phyloP scores from a whole-genome alignment of 495 filamentous ascomycete genomes.

The Aspergillus affinis region DNA sequence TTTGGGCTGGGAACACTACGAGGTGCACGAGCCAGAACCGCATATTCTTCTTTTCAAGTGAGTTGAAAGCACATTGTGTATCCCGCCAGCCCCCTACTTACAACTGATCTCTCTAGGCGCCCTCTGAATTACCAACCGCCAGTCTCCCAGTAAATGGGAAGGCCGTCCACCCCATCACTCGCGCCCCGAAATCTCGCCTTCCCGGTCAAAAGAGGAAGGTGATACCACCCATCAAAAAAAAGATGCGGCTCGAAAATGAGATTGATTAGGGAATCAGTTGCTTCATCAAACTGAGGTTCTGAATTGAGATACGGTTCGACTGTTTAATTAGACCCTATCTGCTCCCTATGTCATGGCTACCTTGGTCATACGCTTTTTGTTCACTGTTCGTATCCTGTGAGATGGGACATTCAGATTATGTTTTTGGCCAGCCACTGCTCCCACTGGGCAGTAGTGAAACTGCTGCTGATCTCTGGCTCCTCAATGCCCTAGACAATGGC shows the following conservation, averaged over 20 bases:
- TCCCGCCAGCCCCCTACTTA: constrained; percentile 2
- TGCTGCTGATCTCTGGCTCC: constrained; percentile 71
- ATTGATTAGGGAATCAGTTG: constrained; percentile 22
- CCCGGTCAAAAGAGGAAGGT: background rate
- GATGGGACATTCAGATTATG: constrained; percentile 49
- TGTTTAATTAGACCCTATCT: constrained; percentile 14
- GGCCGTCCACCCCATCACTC: background rate
- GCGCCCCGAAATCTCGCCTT: background rate
- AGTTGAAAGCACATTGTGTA: constrained; percentile 29
- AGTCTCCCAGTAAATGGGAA: constrained; percentile 36
- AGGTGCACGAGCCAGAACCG: constrained; percentile 97
- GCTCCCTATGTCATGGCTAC: constrained; percentile 10
- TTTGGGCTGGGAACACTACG: constrained; percentile 98
- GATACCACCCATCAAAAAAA: background rate
- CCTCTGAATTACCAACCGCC: constrained; percentile 85
- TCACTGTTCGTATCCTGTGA: constrained; percentile 4
- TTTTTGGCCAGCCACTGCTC: constrained; percentile 80
- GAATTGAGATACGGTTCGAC: constrained; percentile 39
- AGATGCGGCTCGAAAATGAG: constrained; percentile 6
- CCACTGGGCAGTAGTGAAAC: constrained; percentile 80
- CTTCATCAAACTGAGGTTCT: constrained; percentile 28
- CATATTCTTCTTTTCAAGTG: constrained; percentile 99
- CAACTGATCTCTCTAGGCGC: constrained; percentile 53
- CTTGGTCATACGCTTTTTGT: constrained; percentile 1
- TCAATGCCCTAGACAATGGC: constrained; percentile 60